Conservation (phyloP, 495 filamentous ascomycete genomes). For the Penicillium canariense region DNA sequence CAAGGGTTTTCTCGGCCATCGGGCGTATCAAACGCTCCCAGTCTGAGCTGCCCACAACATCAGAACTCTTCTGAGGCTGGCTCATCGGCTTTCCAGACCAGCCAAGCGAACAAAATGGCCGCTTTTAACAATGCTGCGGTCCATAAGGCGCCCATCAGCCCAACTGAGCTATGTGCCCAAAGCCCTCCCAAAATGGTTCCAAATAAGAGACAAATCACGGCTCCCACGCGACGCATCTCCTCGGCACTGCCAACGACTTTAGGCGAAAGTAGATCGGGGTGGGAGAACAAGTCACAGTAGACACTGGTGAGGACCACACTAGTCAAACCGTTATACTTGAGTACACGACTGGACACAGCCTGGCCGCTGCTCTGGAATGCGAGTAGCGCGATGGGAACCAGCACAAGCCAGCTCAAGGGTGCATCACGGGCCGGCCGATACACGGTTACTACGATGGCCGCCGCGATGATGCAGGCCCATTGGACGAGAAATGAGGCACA, state of each 20-base stretch:
- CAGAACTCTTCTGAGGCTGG: not conserved
- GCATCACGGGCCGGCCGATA: constrained; percentile 36
- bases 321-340: constrained; percentile 60
- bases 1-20: too few relatives aligned
- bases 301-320: constrained; percentile 71
- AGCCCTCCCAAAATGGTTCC: constrained; percentile 61
- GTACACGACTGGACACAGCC: constrained; percentile 63
- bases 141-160: constrained; percentile 64
- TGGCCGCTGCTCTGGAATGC: constrained; percentile 71
- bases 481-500: constrained; percentile 59
- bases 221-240: constrained; percentile 55
- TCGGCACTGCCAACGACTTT: constrained; percentile 47
- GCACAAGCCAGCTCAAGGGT: constrained; percentile 52
- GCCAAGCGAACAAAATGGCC: constrained; percentile 51
- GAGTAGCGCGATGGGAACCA: constrained; percentile 60
- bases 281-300: constrained; percentile 69
- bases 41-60: too few relatives aligned
- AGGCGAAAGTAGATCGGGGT: constrained; percentile 50
- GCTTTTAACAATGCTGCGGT: constrained; percentile 55
- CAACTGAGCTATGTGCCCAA: constrained; percentile 53
- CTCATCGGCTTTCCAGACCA: constrained; percentile 44
- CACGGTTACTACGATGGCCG: constrained; percentile 58
- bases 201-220: constrained; percentile 55
- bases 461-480: constrained; percentile 47
- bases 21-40: too few relatives aligned